These are phyloP conservation scores for Vitis hybrid DNA, from an alignment of 177 flowering plant species.

Conservation along the genomic window DNA sequence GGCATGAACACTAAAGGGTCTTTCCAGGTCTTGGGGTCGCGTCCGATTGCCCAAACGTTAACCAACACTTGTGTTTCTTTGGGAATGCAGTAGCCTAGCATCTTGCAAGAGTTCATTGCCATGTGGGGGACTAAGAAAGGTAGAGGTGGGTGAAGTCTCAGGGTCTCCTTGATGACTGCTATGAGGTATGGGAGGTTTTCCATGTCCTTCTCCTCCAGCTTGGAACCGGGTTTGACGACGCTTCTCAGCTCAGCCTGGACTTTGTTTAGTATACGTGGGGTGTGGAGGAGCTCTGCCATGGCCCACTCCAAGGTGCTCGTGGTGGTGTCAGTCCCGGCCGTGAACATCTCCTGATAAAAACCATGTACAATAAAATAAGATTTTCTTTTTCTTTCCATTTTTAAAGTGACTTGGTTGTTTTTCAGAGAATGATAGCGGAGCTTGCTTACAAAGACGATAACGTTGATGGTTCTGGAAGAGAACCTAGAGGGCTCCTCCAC, in stretches of 20 bases:
- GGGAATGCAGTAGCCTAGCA: slow-evolving; percentile 48
- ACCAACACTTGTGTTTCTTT: slow-evolving; percentile 58
- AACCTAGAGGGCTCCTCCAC: slow-evolving; percentile 38
- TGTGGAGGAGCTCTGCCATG: slow-evolving; percentile 63
- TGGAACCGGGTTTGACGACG: slow-evolving; percentile 8
- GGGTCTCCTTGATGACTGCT: slow-evolving; percentile 63
- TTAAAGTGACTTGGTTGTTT: too few relatives aligned
- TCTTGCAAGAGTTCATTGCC: slow-evolving; percentile 49
- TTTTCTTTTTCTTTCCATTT: not conserved
- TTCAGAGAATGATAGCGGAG: not conserved
- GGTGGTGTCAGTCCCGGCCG: slow-evolving; percentile 75
- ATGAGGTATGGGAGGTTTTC: slow-evolving; percentile 53
- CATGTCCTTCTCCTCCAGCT: slow-evolving; percentile 46
- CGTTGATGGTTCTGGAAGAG: slow-evolving; percentile 50
- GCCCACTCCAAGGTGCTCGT: slow-evolving; percentile 84
- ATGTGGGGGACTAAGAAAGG: slow-evolving; percentile 64
- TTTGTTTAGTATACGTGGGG: slow-evolving; percentile 30
- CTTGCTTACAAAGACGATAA: slow-evolving; percentile 47
- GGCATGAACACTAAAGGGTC: slow-evolving; percentile 55
- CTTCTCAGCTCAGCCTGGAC: slow-evolving; percentile 40
- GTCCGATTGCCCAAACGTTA: slow-evolving; percentile 69
- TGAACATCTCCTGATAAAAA: slow-evolving; percentile 62
- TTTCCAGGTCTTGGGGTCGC: slow-evolving; percentile 61
- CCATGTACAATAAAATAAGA: not conserved
- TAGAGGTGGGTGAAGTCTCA: slow-evolving; percentile 67